phyloP scores from a whole-genome alignment of 73 alveolate species.

The Uronychia setigera region DNA sequence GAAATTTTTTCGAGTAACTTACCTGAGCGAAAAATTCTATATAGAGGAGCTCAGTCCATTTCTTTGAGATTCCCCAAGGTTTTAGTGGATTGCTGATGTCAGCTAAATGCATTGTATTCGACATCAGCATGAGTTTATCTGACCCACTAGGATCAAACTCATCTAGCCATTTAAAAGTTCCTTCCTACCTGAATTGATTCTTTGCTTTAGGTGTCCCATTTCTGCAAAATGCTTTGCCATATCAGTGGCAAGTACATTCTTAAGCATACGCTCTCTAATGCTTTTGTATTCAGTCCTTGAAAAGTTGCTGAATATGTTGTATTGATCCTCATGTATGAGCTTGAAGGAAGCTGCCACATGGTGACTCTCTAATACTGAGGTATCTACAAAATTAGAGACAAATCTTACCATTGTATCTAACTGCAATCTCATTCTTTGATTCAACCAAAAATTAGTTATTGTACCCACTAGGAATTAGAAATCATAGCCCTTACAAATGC shows the following conservation, averaged over 20 bases:
- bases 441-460: constrained; percentile 64
- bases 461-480: constrained; percentile 64
- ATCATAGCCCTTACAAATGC: constrained; percentile 46
- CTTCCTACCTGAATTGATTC: neutral
- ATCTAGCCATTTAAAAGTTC: constrained; percentile 48
- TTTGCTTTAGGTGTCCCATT: constrained; percentile 1
- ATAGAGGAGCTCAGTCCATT: constrained; percentile 72
- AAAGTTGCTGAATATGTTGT: constrained; percentile 55
- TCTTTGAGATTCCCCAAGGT: constrained; percentile 45
- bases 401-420: constrained; percentile 52
- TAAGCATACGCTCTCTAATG: constrained; percentile 83
- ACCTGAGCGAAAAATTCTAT: constrained; percentile 83
- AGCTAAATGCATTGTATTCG: constrained; percentile 63
- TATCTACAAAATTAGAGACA: constrained; percentile 81
- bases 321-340: constrained; percentile 50
- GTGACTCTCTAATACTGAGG: constrained; percentile 78
- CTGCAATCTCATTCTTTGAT: constrained; percentile 68
- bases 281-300: constrained; percentile 29
- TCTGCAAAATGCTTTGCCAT: constrained; percentile 82
- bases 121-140: constrained; percentile 56
- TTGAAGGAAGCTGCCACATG: constrained; percentile 83
- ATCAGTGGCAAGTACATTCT: constrained; percentile 87
- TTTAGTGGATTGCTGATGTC: constrained; percentile 74
- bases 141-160: constrained; percentile 69
- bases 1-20: neutral